Base-by-base conservation (phyloP, 345 rosid species). In the Mangifera indica region DNA sequence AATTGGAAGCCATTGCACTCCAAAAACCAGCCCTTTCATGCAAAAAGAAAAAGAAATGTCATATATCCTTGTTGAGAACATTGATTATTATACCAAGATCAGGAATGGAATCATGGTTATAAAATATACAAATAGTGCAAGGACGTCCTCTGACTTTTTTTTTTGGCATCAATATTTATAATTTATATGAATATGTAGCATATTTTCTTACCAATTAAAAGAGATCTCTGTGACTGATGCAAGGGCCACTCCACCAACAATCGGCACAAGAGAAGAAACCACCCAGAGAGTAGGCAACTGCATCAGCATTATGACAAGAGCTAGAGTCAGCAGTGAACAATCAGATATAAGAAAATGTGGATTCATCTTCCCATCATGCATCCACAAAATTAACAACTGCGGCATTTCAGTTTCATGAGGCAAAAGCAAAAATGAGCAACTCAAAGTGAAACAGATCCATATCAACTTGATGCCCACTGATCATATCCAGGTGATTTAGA, bases 201-300 rank as follows among this genome's bases (percentile, higher is more conserved):
- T 37, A 66, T 59, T 66, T 71, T 42, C 82, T 76, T 79, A 92
- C 99, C 99, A 95, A 79, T 95, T 95, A 69, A 95, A 95, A 60
- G 99, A 92, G 57, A 84, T 93, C 84, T 95, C 98, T 15, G 97
- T 90, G 10, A 85, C 82, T 48, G 99, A 95, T 69, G 99, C 99
- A 79, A 95, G 91, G 7, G 84, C 97, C 71, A 95, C 99, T 34
- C 99, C 99, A 71, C 99, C 93, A 82, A 88, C 95, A 74, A 95
- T 91, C 29, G 98, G 99, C 42, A 95, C 0, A 63, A 95, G 89
- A 75, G 99, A 89, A 85, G 80, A 82, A 68, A 95, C 86, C n/a
- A 95, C 96, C 98, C 92, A 95, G 59, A 77, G 69, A 58, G 97
- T 89, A 32, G 99, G 99, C 59, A 78, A 44, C 99, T 95, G 88